Percentiles rank a stretch among this genome's conserved stretches.
Evolutionary conservation across 768 basidiomycete species (phyloP).

Genomic region (Inosperma sp.): DNA sequence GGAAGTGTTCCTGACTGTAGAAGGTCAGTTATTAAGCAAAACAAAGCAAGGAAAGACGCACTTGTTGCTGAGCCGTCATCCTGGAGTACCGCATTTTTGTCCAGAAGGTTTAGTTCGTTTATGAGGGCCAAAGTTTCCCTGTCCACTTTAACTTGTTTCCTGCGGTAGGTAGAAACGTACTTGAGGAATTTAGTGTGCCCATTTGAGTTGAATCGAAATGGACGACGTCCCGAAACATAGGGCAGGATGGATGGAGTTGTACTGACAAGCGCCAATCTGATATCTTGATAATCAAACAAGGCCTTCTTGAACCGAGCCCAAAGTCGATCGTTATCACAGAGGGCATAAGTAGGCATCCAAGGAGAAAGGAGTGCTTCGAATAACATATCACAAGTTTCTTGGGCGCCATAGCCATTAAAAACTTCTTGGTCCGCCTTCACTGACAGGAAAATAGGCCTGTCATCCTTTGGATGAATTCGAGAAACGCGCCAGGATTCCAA

Average conservation of each 20-base stretch:
- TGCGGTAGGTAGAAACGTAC: background rate
- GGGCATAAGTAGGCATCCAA: constrained; percentile 7
- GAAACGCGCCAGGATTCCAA: constrained; percentile 1
- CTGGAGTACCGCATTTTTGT: background rate
- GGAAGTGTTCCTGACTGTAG: background rate
- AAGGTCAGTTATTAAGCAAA: background rate
- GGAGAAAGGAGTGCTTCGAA: constrained; percentile 14
- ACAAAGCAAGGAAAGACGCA: background rate
- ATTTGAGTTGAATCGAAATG: background rate
- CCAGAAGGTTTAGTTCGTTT: background rate
- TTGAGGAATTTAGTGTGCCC: background rate
- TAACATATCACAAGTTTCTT: constrained; percentile 19
- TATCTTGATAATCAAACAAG: background rate
- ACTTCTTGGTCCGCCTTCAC: constrained; percentile 14
- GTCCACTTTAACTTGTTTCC: background rate
- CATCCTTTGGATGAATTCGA: background rate
- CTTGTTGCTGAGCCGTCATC: background rate
- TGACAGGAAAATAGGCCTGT: background rate
- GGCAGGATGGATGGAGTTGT: background rate
- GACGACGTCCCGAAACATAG: background rate
- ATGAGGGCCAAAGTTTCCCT: background rate
- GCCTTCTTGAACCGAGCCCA: background rate
- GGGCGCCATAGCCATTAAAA: constrained; percentile 22
- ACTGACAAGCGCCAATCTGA: background rate
- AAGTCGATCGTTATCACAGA: background rate